Evolutionary conservation across 2,329 filamentous ascomycete genomes (phyloP), one percentile per base, ranked within the genome.

Genomic region (Emmonsiellopsis sp.): DNA sequence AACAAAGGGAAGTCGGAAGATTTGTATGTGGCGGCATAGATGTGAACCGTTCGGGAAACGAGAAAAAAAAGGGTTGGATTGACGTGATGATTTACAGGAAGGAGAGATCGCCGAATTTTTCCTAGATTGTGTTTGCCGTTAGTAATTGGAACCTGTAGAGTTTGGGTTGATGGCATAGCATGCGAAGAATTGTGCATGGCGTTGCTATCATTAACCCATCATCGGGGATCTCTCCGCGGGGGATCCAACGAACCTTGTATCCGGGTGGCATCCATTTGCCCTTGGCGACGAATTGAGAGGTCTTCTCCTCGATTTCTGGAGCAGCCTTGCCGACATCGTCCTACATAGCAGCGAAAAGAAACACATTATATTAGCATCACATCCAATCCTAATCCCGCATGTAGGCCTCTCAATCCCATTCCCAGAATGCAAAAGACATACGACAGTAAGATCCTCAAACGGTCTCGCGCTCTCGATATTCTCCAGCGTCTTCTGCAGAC

Each of bases 41-140:
- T 27, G 21, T 27, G 21, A 27, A 27, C 21, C 21, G 21, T 27
- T 27, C 21, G 14, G 44, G 14, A 27, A 39, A 37, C 3, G 32
- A 10, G 14, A 37, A 33, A 10, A 14, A 48, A 48, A 48, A 34
- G 44, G 43, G 21, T 21, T 21, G 32, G n/a, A 14, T 14, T 8
- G 27, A 31, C 6, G 14, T 27, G 17, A 42, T 39, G 17, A 42
- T 82, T 83, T 95, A 98, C 74, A 97, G 80, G 65, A 95, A 78
- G 66, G 93, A 92, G 66, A 97, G 85, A 73, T 97, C 91, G 79
- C 93, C 93, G 76, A 97, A 98, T 83, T 91, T 95, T 84, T 98
- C 93, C 92, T 97, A n/a, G 67, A 27, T 27, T 27, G 21, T 27
- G 21, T 27, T 27, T 27, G 21, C 21, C 21, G 21, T 27, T 62